Base-by-base conservation (phyloP, 306 rosid species). In the Gillenia trifoliata region DNA sequence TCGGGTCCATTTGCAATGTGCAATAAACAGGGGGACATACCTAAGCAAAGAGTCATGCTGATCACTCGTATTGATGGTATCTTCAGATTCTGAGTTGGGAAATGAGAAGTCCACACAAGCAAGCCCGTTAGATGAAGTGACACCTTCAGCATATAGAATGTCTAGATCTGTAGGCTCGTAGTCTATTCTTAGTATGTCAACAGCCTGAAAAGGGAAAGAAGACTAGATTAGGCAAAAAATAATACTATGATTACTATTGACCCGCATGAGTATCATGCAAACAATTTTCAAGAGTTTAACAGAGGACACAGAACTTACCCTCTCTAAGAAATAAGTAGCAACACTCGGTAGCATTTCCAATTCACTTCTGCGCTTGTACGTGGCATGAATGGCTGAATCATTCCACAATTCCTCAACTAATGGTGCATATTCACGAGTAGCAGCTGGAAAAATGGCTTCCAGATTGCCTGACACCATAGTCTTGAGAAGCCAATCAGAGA, bases 401-500 rank as follows among this genome's bases (percentile, higher is more conserved):
- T 85, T 80, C 98, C 98, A 95, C 79, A 95, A 79, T 89, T 92
- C 99, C 78, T 89, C 98, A 31, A 95, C 84, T 71, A 91, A 62
- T 19, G 99, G 99, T 52, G 93, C 91, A 81, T 95, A 95, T 80
- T 95, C 99, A 80, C 97, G 93, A 60, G 92, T 92, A 68, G 99
- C 99, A 11, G 99, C 99, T 64, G 99, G 99, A 80, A 95, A 95
- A 78, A 95, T 88, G 63, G 90, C 90, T 83, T 92, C 99, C 80
- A 95, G 85, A 83, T 89, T 89, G 80, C 99, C 99, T 0, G 90
- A 81, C 49, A 83, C 97, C 95, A 92, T 95, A 45, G 88, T 89
- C 90, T 90, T 95, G 70, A 95, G 99, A 73, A 95, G 91, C 98
- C 98, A 95, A 78, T 95, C 99, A 52, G 99, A 95, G 88, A 95